phyloP scores from a whole-genome alignment of 1,139 yeast species.

The Taphrina confusa region DNA sequence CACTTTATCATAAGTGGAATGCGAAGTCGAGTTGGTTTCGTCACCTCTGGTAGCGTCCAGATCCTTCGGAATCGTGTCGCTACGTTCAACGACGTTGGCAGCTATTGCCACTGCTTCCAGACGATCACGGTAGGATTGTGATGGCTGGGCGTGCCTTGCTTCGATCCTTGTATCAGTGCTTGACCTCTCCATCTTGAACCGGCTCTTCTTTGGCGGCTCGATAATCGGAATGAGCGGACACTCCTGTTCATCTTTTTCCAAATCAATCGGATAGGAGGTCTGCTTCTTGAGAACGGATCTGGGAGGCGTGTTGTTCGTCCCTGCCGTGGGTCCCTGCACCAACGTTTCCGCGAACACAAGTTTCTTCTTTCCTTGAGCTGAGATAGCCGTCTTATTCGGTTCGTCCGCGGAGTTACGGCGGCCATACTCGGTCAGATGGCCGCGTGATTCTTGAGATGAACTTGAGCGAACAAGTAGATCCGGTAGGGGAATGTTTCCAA shows the following conservation, averaged over 20 bases:
- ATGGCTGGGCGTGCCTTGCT: conserved; percentile 11
- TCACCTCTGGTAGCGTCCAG: neutral
- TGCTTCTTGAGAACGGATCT: conserved; percentile 11
- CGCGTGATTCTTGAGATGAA: conserved; percentile 17
- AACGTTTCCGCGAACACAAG: conserved; percentile 28
- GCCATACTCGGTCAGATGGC: conserved; percentile 8
- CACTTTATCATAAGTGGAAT: neutral
- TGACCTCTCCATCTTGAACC: conserved; percentile 15
- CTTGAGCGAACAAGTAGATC: conserved; percentile 3
- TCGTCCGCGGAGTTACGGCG: conserved; percentile 10
- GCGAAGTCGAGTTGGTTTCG: neutral
- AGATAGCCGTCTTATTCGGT: neutral
- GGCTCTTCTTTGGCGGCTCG: neutral
- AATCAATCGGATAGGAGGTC: conserved; percentile 16
- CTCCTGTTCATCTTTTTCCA: conserved; percentile 1
- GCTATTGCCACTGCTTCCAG: neutral
- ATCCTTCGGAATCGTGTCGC: neutral
- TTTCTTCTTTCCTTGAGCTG: conserved; percentile 25
- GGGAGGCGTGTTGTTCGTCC: conserved; percentile 5
- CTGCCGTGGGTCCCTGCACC: conserved; percentile 28
- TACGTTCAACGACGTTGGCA: conserved; percentile 1
- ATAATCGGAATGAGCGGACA: neutral
- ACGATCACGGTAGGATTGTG: conserved; percentile 4
- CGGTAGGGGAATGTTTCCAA: conserved; percentile 21
- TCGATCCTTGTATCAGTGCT: conserved; percentile 7